These are phyloP conservation scores for Xylariaceae sp. DNA, from an alignment of 2,329 filamentous ascomycete species.

Conservation along the genomic window DNA sequence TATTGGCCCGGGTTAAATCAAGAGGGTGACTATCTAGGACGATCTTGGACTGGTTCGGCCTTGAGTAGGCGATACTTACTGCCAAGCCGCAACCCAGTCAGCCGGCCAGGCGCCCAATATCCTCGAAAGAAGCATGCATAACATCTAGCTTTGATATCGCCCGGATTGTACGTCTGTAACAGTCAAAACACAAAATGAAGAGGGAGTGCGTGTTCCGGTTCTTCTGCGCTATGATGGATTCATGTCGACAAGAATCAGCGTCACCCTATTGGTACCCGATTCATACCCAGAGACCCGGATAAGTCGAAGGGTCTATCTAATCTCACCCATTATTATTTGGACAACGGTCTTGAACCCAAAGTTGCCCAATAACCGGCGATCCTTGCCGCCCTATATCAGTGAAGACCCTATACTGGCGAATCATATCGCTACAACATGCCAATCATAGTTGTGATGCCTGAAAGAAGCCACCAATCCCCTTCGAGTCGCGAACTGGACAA, in stretches of 20 bases:
- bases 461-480: neutral
- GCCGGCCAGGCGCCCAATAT: neutral
- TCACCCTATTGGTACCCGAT: neutral
- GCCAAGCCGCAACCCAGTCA: conserved; percentile 7
- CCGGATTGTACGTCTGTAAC: neutral
- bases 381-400: neutral
- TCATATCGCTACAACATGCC: conserved; percentile 1
- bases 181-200: neutral
- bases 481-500: conserved; percentile 1
- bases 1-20: neutral
- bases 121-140: conserved; percentile 2
- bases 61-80: neutral
- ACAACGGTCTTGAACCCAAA: neutral
- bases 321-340: neutral
- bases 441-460: conserved; percentile 3
- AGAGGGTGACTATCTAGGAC: neutral
- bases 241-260: conserved; percentile 1
- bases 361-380: conserved; percentile 3
- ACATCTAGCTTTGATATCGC: neutral
- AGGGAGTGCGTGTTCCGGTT: neutral
- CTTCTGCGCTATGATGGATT: conserved; percentile 1
- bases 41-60: neutral
- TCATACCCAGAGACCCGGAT: neutral
- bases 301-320: conserved; percentile 3
- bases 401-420: neutral